Conservation (phyloP, 2,329 filamentous ascomycete genomes). For the Cordyceps sp. region DNA sequence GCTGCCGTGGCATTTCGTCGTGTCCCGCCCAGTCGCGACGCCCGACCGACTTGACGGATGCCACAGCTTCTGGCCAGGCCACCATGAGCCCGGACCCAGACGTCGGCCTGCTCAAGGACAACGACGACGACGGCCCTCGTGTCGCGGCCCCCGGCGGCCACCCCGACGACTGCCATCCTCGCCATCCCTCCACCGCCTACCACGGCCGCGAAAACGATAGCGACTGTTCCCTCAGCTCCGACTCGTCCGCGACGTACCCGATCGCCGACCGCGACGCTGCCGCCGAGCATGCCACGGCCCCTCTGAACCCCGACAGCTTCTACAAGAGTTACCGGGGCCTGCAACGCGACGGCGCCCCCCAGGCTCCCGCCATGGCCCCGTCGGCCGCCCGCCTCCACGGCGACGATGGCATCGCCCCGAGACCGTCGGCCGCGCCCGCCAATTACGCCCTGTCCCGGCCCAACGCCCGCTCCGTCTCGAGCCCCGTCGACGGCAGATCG, state of each 20-base stretch:
- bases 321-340: constrained; percentile 31
- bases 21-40: constrained; percentile 22
- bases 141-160: background rate
- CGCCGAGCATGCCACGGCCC: constrained; percentile 19
- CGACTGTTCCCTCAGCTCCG: background rate
- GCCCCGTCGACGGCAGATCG: constrained; percentile 30
- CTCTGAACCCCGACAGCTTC: constrained; percentile 37
- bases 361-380: no score
- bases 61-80: constrained; percentile 20
- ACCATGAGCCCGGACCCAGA: constrained; percentile 14
- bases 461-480: constrained; percentile 36
- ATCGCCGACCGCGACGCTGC: constrained; percentile 1
- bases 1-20: constrained; percentile 25
- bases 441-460: constrained; percentile 23
- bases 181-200: constrained; percentile 9
- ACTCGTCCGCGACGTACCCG: constrained; percentile 3
- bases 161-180: constrained; percentile 10
- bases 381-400: constrained; percentile 9
- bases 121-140: constrained; percentile 2
- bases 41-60: constrained; percentile 26
- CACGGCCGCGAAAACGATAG: constrained; percentile 4
- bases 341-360: constrained; percentile 18
- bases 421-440: constrained; percentile 24
- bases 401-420: constrained; percentile 30
- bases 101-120: constrained; percentile 9